These are phyloP conservation scores for Geotrichum restrictum DNA, from an alignment of 1,139 yeast genomes.

Conservation along the genomic window DNA sequence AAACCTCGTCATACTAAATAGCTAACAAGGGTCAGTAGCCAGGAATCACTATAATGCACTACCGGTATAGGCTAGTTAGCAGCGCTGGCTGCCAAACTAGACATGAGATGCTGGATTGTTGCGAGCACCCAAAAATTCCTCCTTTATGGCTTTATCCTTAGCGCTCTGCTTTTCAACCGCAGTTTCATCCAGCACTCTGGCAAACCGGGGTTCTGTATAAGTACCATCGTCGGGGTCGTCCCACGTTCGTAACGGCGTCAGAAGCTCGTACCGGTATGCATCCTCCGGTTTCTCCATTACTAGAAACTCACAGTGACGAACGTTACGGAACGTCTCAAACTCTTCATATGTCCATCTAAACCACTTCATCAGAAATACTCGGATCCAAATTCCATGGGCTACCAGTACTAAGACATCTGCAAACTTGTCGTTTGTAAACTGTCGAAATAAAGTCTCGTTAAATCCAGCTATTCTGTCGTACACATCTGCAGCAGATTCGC, in stretches of 20 bases:
- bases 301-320: slow-evolving; percentile 78
- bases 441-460: slow-evolving; percentile 79
- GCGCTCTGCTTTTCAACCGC: slow-evolving; percentile 19
- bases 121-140: slow-evolving; percentile 15
- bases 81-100: no score
- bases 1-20: no score
- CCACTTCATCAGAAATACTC: slow-evolving; percentile 90
- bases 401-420: slow-evolving; percentile 76
- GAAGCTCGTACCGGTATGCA: slow-evolving; percentile 31
- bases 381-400: slow-evolving; percentile 90
- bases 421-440: slow-evolving; percentile 62
- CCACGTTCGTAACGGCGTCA: slow-evolving; percentile 38
- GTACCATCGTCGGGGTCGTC: slow-evolving; percentile 30
- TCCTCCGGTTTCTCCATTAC: slow-evolving; percentile 59
- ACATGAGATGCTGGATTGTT: slow-evolving; percentile 10
- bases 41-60: no score
- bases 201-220: slow-evolving; percentile 16
- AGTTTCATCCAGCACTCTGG: slow-evolving; percentile 16
- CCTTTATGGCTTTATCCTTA: slow-evolving; percentile 18
- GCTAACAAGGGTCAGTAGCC: no score
- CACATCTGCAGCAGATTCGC: slow-evolving; percentile 94
- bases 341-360: slow-evolving; percentile 87
- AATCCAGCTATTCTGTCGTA: slow-evolving; percentile 86
- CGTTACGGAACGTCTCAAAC: slow-evolving; percentile 74
- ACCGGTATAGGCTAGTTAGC: no score